Conservation (phyloP, 1,284 basidiomycete species). For the Ganoderma sinense region DNA sequence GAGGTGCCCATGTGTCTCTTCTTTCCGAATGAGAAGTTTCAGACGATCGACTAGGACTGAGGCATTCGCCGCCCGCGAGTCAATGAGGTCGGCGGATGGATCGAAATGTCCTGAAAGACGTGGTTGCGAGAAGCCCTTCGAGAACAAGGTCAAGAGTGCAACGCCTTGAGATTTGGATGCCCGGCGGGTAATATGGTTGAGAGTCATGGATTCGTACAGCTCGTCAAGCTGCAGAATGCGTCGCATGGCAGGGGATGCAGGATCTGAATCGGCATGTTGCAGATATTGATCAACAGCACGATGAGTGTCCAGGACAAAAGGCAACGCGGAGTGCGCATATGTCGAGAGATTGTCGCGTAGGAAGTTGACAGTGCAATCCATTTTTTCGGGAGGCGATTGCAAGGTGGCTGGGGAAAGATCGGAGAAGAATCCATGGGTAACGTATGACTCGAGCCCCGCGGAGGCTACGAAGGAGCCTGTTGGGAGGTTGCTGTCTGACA, state of each 20-base stretch:
- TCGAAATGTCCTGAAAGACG: conserved; percentile 29
- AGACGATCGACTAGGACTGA: conserved; percentile 64
- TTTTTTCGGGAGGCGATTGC: conserved; percentile 41
- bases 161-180: conserved; percentile 94
- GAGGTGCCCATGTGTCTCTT: conserved; percentile 81
- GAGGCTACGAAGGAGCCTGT: conserved; percentile 90
- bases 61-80: conserved; percentile 32
- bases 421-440: conserved; percentile 83
- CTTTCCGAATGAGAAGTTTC: conserved; percentile 71
- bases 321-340: conserved; percentile 79
- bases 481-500: conserved; percentile 86
- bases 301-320: conserved; percentile 81
- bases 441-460: conserved; percentile 90
- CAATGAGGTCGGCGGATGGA: conserved; percentile 23
- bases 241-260: conserved; percentile 39
- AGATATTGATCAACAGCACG: conserved; percentile 40
- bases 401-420: conserved; percentile 30
- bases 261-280: background rate
- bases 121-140: conserved; percentile 79
- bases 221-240: conserved; percentile 69
- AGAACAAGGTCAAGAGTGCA: conserved; percentile 90
- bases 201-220: conserved; percentile 85
- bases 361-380: conserved; percentile 61
- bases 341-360: conserved; percentile 74
- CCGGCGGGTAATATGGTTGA: conserved; percentile 89